Evolutionary conservation across 805 yeast species (phyloP).

Genomic region (Saccharomycopsis synnaedendra): DNA sequence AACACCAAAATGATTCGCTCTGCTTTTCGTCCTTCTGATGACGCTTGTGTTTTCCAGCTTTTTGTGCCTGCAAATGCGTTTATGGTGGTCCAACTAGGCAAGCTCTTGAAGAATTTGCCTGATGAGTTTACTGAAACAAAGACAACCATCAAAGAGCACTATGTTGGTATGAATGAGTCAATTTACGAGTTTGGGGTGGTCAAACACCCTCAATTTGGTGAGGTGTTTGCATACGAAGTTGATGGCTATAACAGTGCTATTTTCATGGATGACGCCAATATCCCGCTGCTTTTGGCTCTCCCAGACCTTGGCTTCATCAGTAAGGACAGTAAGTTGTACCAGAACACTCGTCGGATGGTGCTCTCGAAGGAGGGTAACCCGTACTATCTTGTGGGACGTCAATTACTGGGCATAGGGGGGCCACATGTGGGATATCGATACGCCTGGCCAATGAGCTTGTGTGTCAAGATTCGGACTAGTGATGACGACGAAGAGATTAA

Average conservation of each 20-base stretch:
- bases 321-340: conserved; percentile 46
- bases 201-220: conserved; percentile 59
- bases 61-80: conserved; percentile 84
- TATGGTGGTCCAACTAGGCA: conserved; percentile 49
- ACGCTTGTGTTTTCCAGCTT: conserved; percentile 37
- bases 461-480: conserved; percentile 64
- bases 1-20: conserved; percentile 46
- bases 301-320: conserved; percentile 66
- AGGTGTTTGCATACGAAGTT: conserved; percentile 78
- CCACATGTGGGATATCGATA: conserved; percentile 75
- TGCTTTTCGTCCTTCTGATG: conserved; percentile 44
- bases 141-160: background rate
- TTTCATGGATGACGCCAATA: conserved; percentile 85
- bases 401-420: conserved; percentile 76
- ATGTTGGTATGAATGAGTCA: conserved; percentile 10
- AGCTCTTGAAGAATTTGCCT: conserved; percentile 21
- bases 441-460: conserved; percentile 90
- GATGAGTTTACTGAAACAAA: conserved; percentile 9
- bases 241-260: conserved; percentile 73
- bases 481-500: conserved; percentile 60
- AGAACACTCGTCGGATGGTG: conserved; percentile 71
- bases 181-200: conserved; percentile 53
- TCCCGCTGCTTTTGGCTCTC: conserved; percentile 70
- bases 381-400: conserved; percentile 51
- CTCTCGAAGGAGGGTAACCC: conserved; percentile 65